A percentile compares a stretch with the other conserved stretches of the same genome.
Conservation (phyloP, 1,284 basidiomycete species). For the Tilletia indica region DNA sequence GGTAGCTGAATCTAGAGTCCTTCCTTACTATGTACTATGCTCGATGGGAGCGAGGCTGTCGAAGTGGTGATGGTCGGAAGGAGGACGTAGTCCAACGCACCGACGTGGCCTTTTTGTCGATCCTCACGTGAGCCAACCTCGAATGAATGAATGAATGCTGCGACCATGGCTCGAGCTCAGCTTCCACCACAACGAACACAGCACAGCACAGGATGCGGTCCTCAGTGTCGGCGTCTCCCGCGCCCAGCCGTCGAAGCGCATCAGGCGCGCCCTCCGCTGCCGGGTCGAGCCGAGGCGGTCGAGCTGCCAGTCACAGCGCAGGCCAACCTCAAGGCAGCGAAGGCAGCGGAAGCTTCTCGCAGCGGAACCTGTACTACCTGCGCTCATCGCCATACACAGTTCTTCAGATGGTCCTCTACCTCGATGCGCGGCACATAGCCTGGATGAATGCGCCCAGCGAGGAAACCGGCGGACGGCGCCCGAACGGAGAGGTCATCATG, state of each 20-base stretch:
- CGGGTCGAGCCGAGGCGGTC: not conserved
- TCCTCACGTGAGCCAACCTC: too few relatives aligned
- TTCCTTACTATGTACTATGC: too few relatives aligned
- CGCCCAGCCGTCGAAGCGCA: not conserved
- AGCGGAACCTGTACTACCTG: constrained; percentile 56
- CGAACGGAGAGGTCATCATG: constrained; percentile 10
- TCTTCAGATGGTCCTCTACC: constrained; percentile 56
- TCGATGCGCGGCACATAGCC: constrained; percentile 55
- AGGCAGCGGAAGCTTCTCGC: constrained; percentile 31
- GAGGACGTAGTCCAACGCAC: too few relatives aligned
- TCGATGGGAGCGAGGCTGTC: not conserved
- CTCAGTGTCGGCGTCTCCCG: constrained; percentile 3
- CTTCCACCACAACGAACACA: not conserved
- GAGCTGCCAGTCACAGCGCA: not conserved
- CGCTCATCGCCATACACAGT: constrained; percentile 55
- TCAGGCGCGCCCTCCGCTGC: not conserved
- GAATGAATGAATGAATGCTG: too few relatives aligned
- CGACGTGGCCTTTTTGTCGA: too few relatives aligned
- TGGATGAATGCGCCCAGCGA: constrained; percentile 55
- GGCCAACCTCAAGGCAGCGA: not conserved
- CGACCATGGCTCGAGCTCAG: not conserved
- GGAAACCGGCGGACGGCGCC: constrained; percentile 19
- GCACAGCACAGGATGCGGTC: not conserved
- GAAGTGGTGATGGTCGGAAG: too few relatives aligned
- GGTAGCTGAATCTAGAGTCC: not conserved